Evolutionary conservation across 805 yeast species (phyloP).

Genomic region (Teunomyces aglyptinius): DNA sequence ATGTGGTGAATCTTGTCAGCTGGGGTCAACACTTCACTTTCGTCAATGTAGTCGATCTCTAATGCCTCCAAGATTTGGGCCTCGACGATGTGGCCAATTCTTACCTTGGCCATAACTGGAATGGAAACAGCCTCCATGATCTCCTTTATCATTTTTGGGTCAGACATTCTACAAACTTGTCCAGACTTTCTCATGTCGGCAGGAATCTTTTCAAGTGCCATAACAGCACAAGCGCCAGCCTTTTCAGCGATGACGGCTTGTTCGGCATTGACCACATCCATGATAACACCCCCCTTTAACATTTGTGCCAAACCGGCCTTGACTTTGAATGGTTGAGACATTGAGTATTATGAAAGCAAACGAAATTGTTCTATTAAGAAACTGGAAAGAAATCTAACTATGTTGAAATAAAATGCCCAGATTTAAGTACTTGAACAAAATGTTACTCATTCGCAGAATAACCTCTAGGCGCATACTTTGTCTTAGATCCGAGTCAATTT

Average conservation of each 20-base stretch:
- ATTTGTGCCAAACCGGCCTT: slow-evolving; percentile 83
- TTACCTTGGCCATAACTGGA: slow-evolving; percentile 83
- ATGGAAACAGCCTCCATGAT: slow-evolving; percentile 70
- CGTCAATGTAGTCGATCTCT: slow-evolving; percentile 78
- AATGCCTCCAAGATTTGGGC: slow-evolving; percentile 73
- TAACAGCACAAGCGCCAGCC: slow-evolving; percentile 88
- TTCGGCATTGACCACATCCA: slow-evolving; percentile 76
- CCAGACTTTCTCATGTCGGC: slow-evolving; percentile 83
- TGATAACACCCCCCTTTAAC: slow-evolving; percentile 76
- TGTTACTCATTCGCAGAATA: slow-evolving; percentile 1
- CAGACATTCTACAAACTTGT: slow-evolving; percentile 83
- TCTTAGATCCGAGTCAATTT: neutral
- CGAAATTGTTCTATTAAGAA: neutral
- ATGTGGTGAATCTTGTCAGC: slow-evolving; percentile 73
- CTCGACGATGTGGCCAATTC: slow-evolving; percentile 82
- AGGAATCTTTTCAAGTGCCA: slow-evolving; percentile 84
- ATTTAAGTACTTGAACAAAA: neutral
- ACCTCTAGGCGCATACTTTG: slow-evolving; percentile 7
- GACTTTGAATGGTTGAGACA: slow-evolving; percentile 43
- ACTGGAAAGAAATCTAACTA: neutral
- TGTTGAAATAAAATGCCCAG: neutral
- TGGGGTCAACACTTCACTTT: slow-evolving; percentile 80
- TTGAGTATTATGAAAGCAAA: slow-evolving; percentile 4
- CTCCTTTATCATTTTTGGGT: slow-evolving; percentile 72
- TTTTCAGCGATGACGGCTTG: slow-evolving; percentile 78